Base-by-base conservation (phyloP, 1,284 basidiomycete species). In the Cutaneotrichosporon curvatum region DNA sequence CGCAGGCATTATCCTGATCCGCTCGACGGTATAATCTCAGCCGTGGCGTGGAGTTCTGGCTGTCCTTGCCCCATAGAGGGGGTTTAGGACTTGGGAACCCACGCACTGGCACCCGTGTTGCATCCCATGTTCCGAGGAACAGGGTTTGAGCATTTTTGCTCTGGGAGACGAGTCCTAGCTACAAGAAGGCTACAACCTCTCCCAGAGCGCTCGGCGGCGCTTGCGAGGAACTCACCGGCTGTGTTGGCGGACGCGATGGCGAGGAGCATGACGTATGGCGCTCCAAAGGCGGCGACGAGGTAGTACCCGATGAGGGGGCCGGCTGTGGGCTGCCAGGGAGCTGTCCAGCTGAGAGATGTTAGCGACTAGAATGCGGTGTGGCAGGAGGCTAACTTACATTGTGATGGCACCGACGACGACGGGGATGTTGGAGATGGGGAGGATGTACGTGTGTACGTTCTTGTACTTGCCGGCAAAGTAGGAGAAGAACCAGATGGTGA, bases 271-370 rank as follows among this genome's bases (percentile, higher is more conserved):
- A 75, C 75, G 45, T 73, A 76, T 5, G 75, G 75, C 2, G 75
- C 73, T 2, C 75, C 75, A 48, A 77, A 77, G 16, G 68, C 65
- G 4, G 61, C 63, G 9, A 66, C 59, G 14, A 75, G 62, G 50
- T 73, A 75, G 57, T 73, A 76, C 0, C 77, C 77, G 16, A 76
- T 73, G 12, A 78, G 56, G 0, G 76, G 75, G 1, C 73, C 65
- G 2, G 67, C 73, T 0, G 67, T 63, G 25, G 72, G 68, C 12
- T 53, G 47, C 73, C 73, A 76, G 21, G 72, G 61, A 1, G 70
- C 73, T 14, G 65, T 64, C 75, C 75, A 77, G 51, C 73, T 70
- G 50, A 71, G 25, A 12, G n/a, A n/a, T n/a, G n/a, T n/a, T n/a
- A n/a, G n/a, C n/a, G n/a, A n/a, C n/a, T n/a, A n/a, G n/a, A n/a